Evolutionary conservation across 495 filamentous ascomycete genomes (phyloP).

Genomic region (Penicillium bialowiezense): DNA sequence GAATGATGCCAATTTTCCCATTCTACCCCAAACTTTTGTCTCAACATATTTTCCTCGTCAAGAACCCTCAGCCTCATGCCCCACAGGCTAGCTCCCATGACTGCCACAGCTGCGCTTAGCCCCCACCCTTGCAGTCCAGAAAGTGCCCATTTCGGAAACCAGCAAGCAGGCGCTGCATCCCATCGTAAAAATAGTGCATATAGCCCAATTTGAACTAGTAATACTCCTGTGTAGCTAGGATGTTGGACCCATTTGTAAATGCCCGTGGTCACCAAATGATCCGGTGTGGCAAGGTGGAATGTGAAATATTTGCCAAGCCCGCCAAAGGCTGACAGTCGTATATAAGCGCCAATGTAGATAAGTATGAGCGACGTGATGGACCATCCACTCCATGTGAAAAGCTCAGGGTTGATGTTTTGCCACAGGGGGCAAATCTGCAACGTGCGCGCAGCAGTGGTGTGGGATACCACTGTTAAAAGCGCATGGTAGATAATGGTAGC

Average conservation of each 20-base stretch:
- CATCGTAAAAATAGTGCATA: conserved; percentile 28
- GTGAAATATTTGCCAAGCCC: conserved; percentile 47
- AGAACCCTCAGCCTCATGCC: conserved; percentile 16
- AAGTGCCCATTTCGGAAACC: conserved; percentile 9
- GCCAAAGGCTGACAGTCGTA: conserved; percentile 35
- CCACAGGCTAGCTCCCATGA: not conserved
- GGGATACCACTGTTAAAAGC: conserved; percentile 24
- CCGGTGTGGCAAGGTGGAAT: conserved; percentile 43
- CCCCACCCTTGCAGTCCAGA: conserved; percentile 13
- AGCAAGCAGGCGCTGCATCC: conserved; percentile 31
- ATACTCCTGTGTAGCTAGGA: conserved; percentile 43
- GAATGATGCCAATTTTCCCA: conserved; percentile 43
- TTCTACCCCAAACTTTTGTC: conserved; percentile 32
- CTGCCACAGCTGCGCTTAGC: not conserved
- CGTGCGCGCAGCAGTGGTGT: conserved; percentile 1
- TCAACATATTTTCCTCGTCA: conserved; percentile 46
- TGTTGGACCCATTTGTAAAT: conserved; percentile 47
- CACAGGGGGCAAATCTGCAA: conserved; percentile 11
- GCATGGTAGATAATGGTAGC: conserved; percentile 24
- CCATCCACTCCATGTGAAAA: conserved; percentile 30
- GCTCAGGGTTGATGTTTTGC: conserved; percentile 20
- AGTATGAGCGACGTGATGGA: conserved; percentile 19
- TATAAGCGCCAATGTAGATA: conserved; percentile 28
- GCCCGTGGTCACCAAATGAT: conserved; percentile 38
- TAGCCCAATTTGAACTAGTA: conserved; percentile 17